phyloP scores from a whole-genome alignment of 192 early-diverging fungal species.

The Rhizophagus sp. region DNA sequence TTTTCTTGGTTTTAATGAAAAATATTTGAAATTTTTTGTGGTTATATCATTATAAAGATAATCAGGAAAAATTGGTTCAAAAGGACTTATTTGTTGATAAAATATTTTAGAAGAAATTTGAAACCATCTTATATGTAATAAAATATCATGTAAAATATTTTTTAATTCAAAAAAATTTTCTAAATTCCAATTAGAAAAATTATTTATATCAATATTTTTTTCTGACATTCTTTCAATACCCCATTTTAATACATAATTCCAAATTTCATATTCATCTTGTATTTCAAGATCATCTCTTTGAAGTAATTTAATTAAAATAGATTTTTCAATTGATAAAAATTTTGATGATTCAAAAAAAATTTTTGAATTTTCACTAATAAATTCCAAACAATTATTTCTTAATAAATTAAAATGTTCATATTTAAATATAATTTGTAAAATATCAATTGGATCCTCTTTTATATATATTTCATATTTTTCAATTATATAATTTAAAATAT shows the following conservation, averaged over 20 bases:
- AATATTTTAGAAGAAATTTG: too few relatives aligned
- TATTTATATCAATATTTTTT: too few relatives aligned
- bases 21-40: background rate
- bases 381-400: slow-evolving; percentile 11
- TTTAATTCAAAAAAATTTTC: background rate
- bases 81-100: too few relatives aligned
- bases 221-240: background rate
- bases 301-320: background rate
- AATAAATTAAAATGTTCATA: background rate
- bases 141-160: background rate
- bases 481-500: background rate
- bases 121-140: background rate
- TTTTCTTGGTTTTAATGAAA: background rate
- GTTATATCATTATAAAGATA: too few relatives aligned
- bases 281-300: slow-evolving; percentile 6
- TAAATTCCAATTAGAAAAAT: background rate
- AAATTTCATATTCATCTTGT: slow-evolving; percentile 18
- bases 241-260: slow-evolving; percentile 18
- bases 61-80: too few relatives aligned
- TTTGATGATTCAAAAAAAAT: background rate
- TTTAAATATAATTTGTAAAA: slow-evolving; percentile 1
- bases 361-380: background rate
- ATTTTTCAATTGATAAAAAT: slow-evolving; percentile 1
- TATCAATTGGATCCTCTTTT: background rate
- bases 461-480: background rate